Evolutionary conservation across 768 basidiomycete genomes (phyloP).

Genomic region (Boletus insuetus): DNA sequence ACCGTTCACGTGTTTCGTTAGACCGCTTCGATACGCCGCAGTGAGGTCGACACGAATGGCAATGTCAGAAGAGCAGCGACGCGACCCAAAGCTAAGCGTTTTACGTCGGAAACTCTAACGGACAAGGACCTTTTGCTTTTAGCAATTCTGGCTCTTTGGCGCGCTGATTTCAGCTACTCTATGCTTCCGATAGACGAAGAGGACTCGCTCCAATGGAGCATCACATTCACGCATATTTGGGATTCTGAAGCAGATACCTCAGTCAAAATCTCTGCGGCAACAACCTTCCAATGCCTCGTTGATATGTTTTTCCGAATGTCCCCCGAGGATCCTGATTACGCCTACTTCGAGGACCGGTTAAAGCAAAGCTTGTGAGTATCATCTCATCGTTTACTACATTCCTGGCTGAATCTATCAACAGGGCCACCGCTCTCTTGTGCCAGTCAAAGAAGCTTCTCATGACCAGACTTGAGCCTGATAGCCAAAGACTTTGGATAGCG

Average conservation of each 20-base stretch:
- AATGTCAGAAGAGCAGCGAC: constrained; percentile 49
- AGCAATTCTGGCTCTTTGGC: constrained; percentile 68
- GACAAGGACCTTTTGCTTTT: constrained; percentile 72
- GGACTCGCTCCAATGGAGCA: constrained; percentile 47
- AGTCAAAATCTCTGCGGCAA: constrained; percentile 60
- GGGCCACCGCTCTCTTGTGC: constrained; percentile 36
- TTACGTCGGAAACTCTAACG: constrained; percentile 53
- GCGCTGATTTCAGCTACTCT: constrained; percentile 53
- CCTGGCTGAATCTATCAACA: constrained; percentile 7
- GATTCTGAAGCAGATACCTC: constrained; percentile 59
- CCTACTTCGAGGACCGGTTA: constrained; percentile 42
- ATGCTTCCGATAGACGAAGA: constrained; percentile 41
- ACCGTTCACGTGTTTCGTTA: constrained; percentile 26
- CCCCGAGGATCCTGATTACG: constrained; percentile 37
- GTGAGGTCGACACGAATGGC: constrained; percentile 60
- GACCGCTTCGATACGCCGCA: constrained; percentile 50
- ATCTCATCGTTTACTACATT: constrained; percentile 11
- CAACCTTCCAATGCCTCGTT: constrained; percentile 45
- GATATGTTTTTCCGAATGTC: constrained; percentile 44
- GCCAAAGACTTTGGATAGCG: constrained; percentile 68
- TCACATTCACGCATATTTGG: constrained; percentile 52
- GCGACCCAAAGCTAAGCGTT: constrained; percentile 62
- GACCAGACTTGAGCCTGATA: constrained; percentile 56
- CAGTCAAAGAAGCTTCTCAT: constrained; percentile 57
- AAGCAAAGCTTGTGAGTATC: constrained; percentile 43